Evolutionary conservation across 306 rosid species (phyloP).

Genomic region (Prunus persica): Prunus_persica_NCBIv2 NC_034013.1:1572501-1573000

Average conservation of each 20-base stretch:
- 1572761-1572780: slow-evolving; percentile 43
- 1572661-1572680: slow-evolving; percentile 84
- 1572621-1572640: slow-evolving; percentile 16
- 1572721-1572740: slow-evolving; percentile 71
- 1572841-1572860: not conserved
- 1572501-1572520: slow-evolving; percentile 68
- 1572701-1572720: slow-evolving; percentile 69
- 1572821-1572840: not conserved
- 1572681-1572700: slow-evolving; percentile 88
- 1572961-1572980: slow-evolving; percentile 79
- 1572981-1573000: slow-evolving; percentile 89
- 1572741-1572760: slow-evolving; percentile 89
- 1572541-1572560: not conserved
- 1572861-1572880: not conserved
- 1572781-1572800: not conserved
- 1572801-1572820: not conserved
- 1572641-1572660: slow-evolving; percentile 63
- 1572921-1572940: slow-evolving; percentile 77
- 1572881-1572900: slow-evolving; percentile 93
- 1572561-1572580: not conserved
- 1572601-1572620: not conserved
- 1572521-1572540: slow-evolving; percentile 67
- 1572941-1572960: slow-evolving; percentile 81
- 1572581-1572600: not conserved
- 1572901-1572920: slow-evolving; percentile 85